Evolutionary conservation across 495 filamentous ascomycete species (phyloP).

Genomic region (Sordaria brevicollis): DNA sequence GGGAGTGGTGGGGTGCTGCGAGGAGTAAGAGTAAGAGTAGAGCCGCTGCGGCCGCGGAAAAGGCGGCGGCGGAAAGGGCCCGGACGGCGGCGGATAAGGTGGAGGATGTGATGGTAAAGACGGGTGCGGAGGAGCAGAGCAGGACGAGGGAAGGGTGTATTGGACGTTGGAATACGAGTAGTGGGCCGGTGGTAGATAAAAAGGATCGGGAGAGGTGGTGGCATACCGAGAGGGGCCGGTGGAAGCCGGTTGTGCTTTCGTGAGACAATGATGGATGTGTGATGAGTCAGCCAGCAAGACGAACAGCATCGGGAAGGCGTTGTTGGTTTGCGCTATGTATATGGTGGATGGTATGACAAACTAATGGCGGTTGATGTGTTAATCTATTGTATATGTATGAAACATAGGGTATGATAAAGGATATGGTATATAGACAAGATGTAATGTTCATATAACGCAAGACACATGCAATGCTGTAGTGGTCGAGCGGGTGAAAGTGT

Average conservation of each 20-base stretch:
- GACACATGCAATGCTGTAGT: background rate
- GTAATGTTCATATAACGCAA: background rate
- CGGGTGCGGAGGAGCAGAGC: background rate
- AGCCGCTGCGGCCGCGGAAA: background rate
- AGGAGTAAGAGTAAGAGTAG: background rate
- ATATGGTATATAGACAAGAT: background rate
- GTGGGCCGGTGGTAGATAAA: conserved; percentile 27
- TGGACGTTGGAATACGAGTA: conserved; percentile 45
- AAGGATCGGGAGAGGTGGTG: conserved; percentile 40
- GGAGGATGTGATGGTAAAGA: background rate
- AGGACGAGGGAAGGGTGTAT: conserved; percentile 36
- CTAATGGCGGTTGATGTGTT: background rate
- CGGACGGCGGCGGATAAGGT: background rate
- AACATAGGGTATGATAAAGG: background rate
- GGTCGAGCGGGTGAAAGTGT: background rate
- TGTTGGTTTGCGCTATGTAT: background rate
- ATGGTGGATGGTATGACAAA: background rate
- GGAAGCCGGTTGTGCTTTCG: conserved; percentile 27
- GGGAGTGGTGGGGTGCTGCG: conserved; percentile 6
- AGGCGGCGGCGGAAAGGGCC: background rate
- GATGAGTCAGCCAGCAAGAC: background rate
- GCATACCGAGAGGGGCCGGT: conserved; percentile 39
- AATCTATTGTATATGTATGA: background rate
- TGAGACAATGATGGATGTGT: conserved; percentile 2
- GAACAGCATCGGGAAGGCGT: background rate